These are phyloP conservation scores for Podospora conica DNA, from an alignment of 495 filamentous ascomycete species.

Conservation along the genomic window DNA sequence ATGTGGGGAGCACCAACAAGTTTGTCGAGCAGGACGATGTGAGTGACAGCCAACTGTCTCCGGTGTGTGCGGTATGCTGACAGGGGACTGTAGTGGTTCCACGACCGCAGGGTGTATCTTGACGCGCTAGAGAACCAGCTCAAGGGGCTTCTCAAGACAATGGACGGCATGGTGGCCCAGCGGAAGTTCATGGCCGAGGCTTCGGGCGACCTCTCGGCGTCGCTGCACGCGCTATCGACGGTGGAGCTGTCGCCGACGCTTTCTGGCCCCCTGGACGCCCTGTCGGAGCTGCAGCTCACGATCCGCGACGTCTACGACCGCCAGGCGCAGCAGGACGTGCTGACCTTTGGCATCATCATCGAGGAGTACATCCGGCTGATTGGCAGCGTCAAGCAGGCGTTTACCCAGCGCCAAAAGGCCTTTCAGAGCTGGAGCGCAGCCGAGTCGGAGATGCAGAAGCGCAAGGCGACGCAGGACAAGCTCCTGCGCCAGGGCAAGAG, in stretches of 20 bases:
- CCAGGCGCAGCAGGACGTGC: constrained; percentile 92
- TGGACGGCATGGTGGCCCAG: constrained; percentile 85
- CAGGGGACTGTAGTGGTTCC: constrained; percentile 68
- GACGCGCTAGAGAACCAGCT: constrained; percentile 93
- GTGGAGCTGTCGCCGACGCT: constrained; percentile 87
- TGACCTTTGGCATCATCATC: constrained; percentile 93
- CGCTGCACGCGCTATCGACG: constrained; percentile 78
- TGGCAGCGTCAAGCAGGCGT: constrained; percentile 85
- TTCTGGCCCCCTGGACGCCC: constrained; percentile 77
- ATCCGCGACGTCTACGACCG: constrained; percentile 94
- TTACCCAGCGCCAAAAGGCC: constrained; percentile 86
- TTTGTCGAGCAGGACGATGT: constrained; percentile 98
- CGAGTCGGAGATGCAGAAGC: constrained; percentile 81
- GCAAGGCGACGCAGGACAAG: constrained; percentile 82
- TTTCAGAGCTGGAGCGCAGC: constrained; percentile 89
- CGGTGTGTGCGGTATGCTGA: constrained; percentile 1
- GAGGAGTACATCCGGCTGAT: constrained; percentile 98
- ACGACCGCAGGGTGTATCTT: constrained; percentile 88
- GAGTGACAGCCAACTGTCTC: constrained; percentile 34
- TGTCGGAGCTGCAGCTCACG: constrained; percentile 87
- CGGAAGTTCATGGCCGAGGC: constrained; percentile 89
- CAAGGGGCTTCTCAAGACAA: constrained; percentile 86
- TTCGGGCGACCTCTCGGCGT: constrained; percentile 84
- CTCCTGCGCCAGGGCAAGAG: constrained; percentile 85
- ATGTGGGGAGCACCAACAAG: constrained; percentile 66